Evolutionary conservation across 208 protist genomes (phyloP).

Genomic region (Jaenimonas drosophilae): DNA sequence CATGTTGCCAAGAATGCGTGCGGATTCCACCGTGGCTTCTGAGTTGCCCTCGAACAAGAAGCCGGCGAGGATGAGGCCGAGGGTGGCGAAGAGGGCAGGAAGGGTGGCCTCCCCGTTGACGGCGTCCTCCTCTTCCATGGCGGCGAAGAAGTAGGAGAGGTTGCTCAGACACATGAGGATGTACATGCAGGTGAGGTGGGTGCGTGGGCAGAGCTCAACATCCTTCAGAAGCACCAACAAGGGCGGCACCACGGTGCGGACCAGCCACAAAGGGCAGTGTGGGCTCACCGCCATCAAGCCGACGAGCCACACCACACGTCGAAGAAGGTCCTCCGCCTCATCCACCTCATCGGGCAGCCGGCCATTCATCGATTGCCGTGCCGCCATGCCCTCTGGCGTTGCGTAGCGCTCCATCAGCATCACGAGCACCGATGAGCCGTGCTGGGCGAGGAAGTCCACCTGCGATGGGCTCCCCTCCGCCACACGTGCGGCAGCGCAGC

Average conservation of each 20-base stretch:
- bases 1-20: slow-evolving; percentile 65
- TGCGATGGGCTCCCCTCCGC: slow-evolving; percentile 17
- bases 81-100: slow-evolving; percentile 22
- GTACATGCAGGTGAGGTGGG: slow-evolving; percentile 41
- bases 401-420: slow-evolving; percentile 9
- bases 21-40: slow-evolving; percentile 70
- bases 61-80: slow-evolving; percentile 44
- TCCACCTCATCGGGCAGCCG: neutral
- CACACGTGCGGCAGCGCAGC: slow-evolving; percentile 23
- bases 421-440: slow-evolving; percentile 4
- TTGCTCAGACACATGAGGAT: slow-evolving; percentile 78
- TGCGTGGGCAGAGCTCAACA: slow-evolving; percentile 15
- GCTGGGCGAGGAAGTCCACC: slow-evolving; percentile 18
- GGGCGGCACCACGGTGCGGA: slow-evolving; percentile 19
- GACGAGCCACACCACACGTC: slow-evolving; percentile 61
- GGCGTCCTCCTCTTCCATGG: slow-evolving; percentile 13
- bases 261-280: slow-evolving; percentile 30
- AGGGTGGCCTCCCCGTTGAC: slow-evolving; percentile 9
- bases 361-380: neutral
- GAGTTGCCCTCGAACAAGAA: slow-evolving; percentile 65
- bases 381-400: slow-evolving; percentile 5
- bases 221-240: slow-evolving; percentile 38
- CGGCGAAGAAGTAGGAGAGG: slow-evolving; percentile 65
- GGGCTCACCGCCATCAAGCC: slow-evolving; percentile 47
- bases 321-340: slow-evolving; percentile 13